phyloP scores from a whole-genome alignment of 2,329 filamentous ascomycete genomes.

The Colletotrichum limetticola region DNA sequence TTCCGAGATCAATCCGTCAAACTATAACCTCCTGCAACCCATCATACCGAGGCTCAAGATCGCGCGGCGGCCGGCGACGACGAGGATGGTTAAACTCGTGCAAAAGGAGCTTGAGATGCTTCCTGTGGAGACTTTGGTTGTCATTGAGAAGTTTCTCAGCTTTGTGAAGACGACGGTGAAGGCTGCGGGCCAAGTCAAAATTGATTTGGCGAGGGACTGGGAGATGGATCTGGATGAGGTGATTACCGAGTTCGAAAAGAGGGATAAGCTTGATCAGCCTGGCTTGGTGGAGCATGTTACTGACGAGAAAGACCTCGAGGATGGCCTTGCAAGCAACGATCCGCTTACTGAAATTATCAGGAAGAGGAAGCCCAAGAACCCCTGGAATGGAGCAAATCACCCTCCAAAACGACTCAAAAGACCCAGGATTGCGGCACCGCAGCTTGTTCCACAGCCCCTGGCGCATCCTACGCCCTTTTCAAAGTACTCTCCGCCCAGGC shows the following conservation, averaged over 20 bases:
- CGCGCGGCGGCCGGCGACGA: slow-evolving; percentile 1
- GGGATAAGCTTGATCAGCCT: background rate
- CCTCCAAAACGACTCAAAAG: background rate
- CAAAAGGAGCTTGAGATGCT: slow-evolving; percentile 23
- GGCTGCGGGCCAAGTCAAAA: background rate
- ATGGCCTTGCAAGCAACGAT: background rate
- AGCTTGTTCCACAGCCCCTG: background rate
- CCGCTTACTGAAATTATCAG: background rate
- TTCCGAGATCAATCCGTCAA: background rate
- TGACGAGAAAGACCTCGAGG: background rate
- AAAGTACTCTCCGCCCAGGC: background rate
- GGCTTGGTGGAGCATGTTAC: too few species aligned
- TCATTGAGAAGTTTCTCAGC: background rate
- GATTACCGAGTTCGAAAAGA: background rate
- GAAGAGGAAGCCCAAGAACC: background rate
- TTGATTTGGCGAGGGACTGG: background rate
- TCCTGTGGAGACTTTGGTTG: background rate
- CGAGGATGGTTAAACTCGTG: slow-evolving; percentile 15
- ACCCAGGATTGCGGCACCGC: background rate
- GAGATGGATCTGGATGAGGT: background rate
- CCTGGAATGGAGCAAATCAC: background rate
- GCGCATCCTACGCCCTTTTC: background rate
- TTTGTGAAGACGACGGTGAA: background rate
- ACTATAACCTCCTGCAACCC: background rate
- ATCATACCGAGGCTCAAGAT: slow-evolving; percentile 10